phyloP scores from a whole-genome alignment of 2,329 filamentous ascomycete genomes.

The Colletotrichum tabaci region DNA sequence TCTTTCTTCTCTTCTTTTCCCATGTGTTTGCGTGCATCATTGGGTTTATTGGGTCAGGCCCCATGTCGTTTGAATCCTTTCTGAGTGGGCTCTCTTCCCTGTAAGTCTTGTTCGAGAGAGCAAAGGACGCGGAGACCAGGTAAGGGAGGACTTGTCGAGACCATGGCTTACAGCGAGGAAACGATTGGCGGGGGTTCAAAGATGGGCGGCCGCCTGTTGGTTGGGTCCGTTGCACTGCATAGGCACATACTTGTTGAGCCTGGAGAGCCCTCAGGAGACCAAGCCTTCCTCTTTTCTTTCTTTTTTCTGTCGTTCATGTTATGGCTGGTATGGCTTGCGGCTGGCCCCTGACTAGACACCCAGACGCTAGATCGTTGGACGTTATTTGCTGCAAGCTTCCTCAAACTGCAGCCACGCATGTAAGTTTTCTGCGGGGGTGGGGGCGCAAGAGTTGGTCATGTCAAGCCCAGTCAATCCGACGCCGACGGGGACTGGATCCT shows the following conservation, averaged over 20 bases:
- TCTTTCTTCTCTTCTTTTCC: not conserved
- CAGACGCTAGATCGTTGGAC: constrained; percentile 2
- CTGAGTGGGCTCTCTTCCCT: not conserved
- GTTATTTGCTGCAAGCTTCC: not conserved
- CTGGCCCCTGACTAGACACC: not conserved
- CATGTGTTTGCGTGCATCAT: not conserved
- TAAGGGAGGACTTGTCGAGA: constrained; percentile 18
- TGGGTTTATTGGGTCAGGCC: constrained; percentile 1
- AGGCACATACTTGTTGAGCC: constrained; percentile 1
- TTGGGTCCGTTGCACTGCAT: constrained; percentile 7
- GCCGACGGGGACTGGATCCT: constrained; percentile 30
- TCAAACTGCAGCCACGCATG: not conserved
- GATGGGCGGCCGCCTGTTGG: constrained; percentile 10
- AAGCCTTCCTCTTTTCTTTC: not conserved
- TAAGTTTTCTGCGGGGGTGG: not conserved
- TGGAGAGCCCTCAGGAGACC: not conserved
- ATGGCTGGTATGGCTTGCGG: too few species aligned
- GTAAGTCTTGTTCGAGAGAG: constrained; percentile 13
- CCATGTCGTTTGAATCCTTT: constrained; percentile 20
- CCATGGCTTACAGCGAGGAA: constrained; percentile 9
- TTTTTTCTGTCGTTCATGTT: not conserved
- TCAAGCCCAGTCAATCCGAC: constrained; percentile 19
- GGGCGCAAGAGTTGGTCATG: not conserved
- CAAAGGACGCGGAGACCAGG: constrained; percentile 8
- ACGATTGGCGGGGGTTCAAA: constrained; percentile 26